These are phyloP conservation scores for Penicillium subrubescens DNA, from an alignment of 495 filamentous ascomycete genomes.

Conservation along the genomic window DNA sequence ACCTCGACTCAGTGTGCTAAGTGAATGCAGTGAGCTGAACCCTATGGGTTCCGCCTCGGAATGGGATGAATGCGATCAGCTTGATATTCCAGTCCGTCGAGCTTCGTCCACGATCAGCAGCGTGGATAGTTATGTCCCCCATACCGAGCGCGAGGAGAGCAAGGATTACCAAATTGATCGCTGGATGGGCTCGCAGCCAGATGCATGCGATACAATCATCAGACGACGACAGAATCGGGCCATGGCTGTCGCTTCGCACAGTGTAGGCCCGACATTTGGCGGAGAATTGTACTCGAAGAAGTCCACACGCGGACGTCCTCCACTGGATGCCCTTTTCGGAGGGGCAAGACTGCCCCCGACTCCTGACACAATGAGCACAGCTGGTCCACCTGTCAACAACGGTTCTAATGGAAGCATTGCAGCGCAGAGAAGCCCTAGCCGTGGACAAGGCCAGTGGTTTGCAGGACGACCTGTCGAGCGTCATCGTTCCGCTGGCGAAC, in stretches of 20 bases:
- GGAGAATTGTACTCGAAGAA: conserved; percentile 26
- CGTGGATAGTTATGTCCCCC: conserved; percentile 22
- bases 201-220: conserved; percentile 23
- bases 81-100: conserved; percentile 39
- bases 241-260: conserved; percentile 23
- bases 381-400: conserved; percentile 32
- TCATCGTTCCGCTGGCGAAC: conserved; percentile 39
- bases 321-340: conserved; percentile 37
- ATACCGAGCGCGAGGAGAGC: conserved; percentile 17
- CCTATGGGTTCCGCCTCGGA: conserved; percentile 50
- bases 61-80: conserved; percentile 30
- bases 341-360: conserved; percentile 43
- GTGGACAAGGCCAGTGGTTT: conserved; percentile 22
- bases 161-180: conserved; percentile 29
- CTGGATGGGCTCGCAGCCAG: conserved; percentile 34
- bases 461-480: conserved; percentile 28
- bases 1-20: conserved; percentile 73
- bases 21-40: conserved; percentile 76
- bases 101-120: conserved; percentile 18
- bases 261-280: conserved; percentile 17
- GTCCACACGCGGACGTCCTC: conserved; percentile 27
- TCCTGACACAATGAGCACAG: conserved; percentile 50
- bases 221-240: conserved; percentile 22
- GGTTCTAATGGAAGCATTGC: conserved; percentile 41
- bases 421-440: conserved; percentile 26